Percentiles rank a stretch among this genome's conserved stretches.
Conservation (phyloP, 441 rosid genomes). For the Aquilaria agallochum region DNA sequence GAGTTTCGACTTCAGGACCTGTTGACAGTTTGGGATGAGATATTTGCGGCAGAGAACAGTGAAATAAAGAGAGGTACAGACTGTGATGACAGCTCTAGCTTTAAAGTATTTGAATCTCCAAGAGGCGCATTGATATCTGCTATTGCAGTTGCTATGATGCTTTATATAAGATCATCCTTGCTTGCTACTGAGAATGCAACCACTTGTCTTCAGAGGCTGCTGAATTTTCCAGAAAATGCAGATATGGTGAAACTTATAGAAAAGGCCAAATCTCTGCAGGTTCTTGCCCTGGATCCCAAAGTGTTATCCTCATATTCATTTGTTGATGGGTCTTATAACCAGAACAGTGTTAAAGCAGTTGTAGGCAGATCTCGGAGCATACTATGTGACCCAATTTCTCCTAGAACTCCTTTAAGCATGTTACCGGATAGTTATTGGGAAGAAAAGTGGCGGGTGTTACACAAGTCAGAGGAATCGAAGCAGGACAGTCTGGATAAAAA, state of each 20-base stretch:
- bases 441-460: constrained; percentile 82
- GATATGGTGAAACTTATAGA: constrained; percentile 55
- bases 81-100: constrained; percentile 32
- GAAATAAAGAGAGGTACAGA: constrained; percentile 23
- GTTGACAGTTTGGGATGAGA: constrained; percentile 87
- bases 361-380: constrained; percentile 47
- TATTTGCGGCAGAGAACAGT: constrained; percentile 62
- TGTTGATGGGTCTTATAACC: constrained; percentile 24
- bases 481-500: constrained; percentile 36
- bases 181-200: constrained; percentile 91
- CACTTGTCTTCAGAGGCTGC: constrained; percentile 77
- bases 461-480: constrained; percentile 56
- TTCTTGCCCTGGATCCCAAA: constrained; percentile 51
- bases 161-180: constrained; percentile 76
- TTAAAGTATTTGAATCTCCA: constrained; percentile 53
- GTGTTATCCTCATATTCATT: constrained; percentile 26
- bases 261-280: constrained; percentile 75
- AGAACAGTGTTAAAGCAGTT: constrained; percentile 29
- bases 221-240: constrained; percentile 75
- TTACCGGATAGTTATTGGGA: constrained; percentile 95
- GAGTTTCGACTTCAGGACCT: constrained; percentile 77
- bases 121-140: constrained; percentile 74
- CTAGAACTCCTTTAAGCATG: constrained; percentile 48
- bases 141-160: constrained; percentile 84
- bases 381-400: constrained; percentile 51